Conservation (phyloP, 2,329 filamentous ascomycete genomes). For the Claviceps capensis region DNA sequence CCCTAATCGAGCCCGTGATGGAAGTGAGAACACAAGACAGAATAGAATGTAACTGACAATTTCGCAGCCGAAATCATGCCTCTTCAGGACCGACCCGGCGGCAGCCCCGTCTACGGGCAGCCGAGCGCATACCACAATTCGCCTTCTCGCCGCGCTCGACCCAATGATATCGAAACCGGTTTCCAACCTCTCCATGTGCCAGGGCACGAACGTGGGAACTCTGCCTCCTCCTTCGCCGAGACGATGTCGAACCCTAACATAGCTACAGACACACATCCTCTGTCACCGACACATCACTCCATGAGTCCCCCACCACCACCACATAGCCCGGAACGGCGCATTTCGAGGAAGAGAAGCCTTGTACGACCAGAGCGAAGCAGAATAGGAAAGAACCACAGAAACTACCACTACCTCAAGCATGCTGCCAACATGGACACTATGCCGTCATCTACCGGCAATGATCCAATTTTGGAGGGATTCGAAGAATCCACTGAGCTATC, state of each 20-base stretch:
- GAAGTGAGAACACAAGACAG: background rate
- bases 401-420: conserved; percentile 93
- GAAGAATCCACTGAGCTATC: conserved; percentile 48
- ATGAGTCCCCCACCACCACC: conserved; percentile 16
- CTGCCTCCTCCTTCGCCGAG: conserved; percentile 44
- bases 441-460: conserved; percentile 85
- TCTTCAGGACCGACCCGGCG: conserved; percentile 51
- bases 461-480: conserved; percentile 70
- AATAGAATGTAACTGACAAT: conserved; percentile 5
- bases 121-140: conserved; percentile 54
- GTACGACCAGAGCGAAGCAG: conserved; percentile 79
- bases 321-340: conserved; percentile 18
- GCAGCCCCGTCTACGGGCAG: conserved; percentile 45
- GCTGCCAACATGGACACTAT: conserved; percentile 82
- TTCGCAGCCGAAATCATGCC: conserved; percentile 34
- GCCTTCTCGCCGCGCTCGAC: conserved; percentile 49
- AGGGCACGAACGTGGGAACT: conserved; percentile 40
- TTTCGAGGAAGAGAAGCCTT: conserved; percentile 68
- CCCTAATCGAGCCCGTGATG: too few species aligned
- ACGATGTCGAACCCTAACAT: conserved; percentile 40
- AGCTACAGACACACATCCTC: conserved; percentile 40
- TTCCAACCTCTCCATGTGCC: conserved; percentile 29
- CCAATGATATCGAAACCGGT: conserved; percentile 58
- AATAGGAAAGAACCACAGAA: conserved; percentile 76
- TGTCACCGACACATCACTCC: conserved; percentile 30